Percentiles rank a stretch among this genome's conserved stretches.
Conservation (phyloP, 768 basidiomycete species). For the Tylopilus subfusipes region DNA sequence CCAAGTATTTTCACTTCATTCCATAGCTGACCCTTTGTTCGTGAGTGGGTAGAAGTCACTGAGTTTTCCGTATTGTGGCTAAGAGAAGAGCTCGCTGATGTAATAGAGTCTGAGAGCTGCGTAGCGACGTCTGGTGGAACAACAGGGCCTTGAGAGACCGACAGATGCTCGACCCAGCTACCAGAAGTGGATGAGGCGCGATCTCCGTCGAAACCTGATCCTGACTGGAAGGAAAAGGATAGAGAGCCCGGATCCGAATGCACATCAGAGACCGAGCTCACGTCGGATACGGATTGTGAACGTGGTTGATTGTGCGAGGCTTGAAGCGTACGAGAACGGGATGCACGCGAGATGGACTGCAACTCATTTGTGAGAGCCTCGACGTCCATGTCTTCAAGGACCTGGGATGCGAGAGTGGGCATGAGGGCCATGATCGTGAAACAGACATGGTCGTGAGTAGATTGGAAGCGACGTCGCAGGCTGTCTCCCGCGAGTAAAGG, state of each 20-base stretch:
- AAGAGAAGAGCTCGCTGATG: slow-evolving; percentile 35
- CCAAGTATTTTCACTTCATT: slow-evolving; percentile 77
- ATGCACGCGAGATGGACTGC: slow-evolving; percentile 42
- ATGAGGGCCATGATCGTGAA: slow-evolving; percentile 72
- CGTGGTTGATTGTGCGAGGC: slow-evolving; percentile 12
- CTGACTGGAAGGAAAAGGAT: slow-evolving; percentile 39
- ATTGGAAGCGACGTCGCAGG: slow-evolving; percentile 66
- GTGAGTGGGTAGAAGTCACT: slow-evolving; percentile 23
- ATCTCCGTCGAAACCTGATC: slow-evolving; percentile 38
- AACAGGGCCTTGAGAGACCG: slow-evolving; percentile 10
- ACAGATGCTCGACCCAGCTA: slow-evolving; percentile 47
- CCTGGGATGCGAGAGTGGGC: slow-evolving; percentile 60
- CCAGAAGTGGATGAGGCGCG: slow-evolving; percentile 33
- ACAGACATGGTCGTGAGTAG: slow-evolving; percentile 72
- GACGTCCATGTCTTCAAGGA: slow-evolving; percentile 74
- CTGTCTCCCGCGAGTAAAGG: slow-evolving; percentile 34
- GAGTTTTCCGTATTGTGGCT: slow-evolving; percentile 20
- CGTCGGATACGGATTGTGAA: slow-evolving; percentile 36
- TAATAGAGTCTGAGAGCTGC: slow-evolving; percentile 42
- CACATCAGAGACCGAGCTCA: slow-evolving; percentile 38
- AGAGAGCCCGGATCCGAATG: slow-evolving; percentile 44
- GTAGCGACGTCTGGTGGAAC: slow-evolving; percentile 9
- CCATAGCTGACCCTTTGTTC: slow-evolving; percentile 85
- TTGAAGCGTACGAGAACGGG: slow-evolving; percentile 15
- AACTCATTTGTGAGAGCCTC: slow-evolving; percentile 62